Evolutionary conservation across 495 filamentous ascomycete species (phyloP).

Genomic region (Trichodelitschia bisporula): DNA sequence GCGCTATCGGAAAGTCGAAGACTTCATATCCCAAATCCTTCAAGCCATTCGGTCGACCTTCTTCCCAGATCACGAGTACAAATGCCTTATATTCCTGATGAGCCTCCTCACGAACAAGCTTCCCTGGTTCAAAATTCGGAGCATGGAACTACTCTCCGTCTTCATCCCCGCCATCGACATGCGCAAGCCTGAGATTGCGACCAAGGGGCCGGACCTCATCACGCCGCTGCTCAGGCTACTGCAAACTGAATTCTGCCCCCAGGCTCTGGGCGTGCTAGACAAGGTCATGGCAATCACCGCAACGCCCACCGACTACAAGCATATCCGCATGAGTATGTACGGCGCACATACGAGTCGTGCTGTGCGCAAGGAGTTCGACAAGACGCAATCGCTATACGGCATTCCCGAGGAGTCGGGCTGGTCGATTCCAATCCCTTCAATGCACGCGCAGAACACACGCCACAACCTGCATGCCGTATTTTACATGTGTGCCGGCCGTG

Average conservation of each 20-base stretch:
- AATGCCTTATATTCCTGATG: slow-evolving; percentile 71
- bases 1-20: slow-evolving; percentile 42
- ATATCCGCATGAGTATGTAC: slow-evolving; percentile 92
- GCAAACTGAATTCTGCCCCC: slow-evolving; percentile 79
- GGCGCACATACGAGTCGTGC: slow-evolving; percentile 46
- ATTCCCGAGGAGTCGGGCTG: slow-evolving; percentile 91
- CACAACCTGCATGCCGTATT: slow-evolving; percentile 92
- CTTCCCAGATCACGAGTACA: slow-evolving; percentile 63
- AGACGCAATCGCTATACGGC: slow-evolving; percentile 80
- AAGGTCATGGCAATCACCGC: slow-evolving; percentile 74
- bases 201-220: slow-evolving; percentile 83
- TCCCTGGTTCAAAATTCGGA: slow-evolving; percentile 74
- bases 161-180: slow-evolving; percentile 85
- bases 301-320: slow-evolving; percentile 77
- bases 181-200: slow-evolving; percentile 69
- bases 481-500: slow-evolving; percentile 51
- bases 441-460: slow-evolving; percentile 59
- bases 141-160: slow-evolving; percentile 68
- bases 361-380: slow-evolving; percentile 80
- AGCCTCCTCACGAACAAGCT: slow-evolving; percentile 72
- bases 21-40: slow-evolving; percentile 55
- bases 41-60: slow-evolving; percentile 53
- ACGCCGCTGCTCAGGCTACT: slow-evolving; percentile 76
- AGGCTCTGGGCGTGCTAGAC: slow-evolving; percentile 75
- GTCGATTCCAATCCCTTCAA: slow-evolving; percentile 84